phyloP scores from a whole-genome alignment of 208 protist genomes.

The Angomonas ambiguus region DNA sequence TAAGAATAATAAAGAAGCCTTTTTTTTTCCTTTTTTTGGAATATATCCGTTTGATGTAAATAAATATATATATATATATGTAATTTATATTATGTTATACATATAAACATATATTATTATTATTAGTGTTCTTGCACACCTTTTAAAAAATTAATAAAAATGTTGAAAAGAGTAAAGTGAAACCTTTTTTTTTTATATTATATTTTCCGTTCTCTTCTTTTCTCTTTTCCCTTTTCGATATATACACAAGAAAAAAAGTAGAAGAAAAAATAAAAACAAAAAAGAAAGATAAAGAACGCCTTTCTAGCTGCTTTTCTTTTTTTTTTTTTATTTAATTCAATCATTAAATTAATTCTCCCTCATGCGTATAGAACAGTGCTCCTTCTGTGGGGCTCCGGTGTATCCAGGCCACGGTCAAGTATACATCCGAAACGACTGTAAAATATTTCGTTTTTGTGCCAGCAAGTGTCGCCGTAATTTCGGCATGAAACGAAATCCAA shows the following conservation, averaged over 20 bases:
- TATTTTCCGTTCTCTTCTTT: neutral
- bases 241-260: too few species aligned
- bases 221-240: neutral
- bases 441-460: constrained; percentile 96
- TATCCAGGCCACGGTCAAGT: constrained; percentile 99
- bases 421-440: constrained; percentile 99
- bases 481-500: constrained; percentile 99
- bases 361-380: constrained; percentile 98
- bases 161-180: too few species aligned
- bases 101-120: neutral
- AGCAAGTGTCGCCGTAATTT: constrained; percentile 99
- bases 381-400: constrained; percentile 95
- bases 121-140: neutral
- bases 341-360: neutral
- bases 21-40: constrained; percentile 16
- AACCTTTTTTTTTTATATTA: constrained; percentile 9
- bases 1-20: too few species aligned
- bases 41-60: neutral
- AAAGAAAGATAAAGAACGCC: neutral
- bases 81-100: neutral
- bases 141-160: neutral
- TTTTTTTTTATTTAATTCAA: neutral
- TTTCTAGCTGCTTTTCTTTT: neutral
- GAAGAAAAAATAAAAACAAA: constrained; percentile 7
- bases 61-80: constrained; percentile 8